Evolutionary conservation across 371 early-diverging fungal genomes (phyloP).

Genomic region (Circinella umbellata): DNA sequence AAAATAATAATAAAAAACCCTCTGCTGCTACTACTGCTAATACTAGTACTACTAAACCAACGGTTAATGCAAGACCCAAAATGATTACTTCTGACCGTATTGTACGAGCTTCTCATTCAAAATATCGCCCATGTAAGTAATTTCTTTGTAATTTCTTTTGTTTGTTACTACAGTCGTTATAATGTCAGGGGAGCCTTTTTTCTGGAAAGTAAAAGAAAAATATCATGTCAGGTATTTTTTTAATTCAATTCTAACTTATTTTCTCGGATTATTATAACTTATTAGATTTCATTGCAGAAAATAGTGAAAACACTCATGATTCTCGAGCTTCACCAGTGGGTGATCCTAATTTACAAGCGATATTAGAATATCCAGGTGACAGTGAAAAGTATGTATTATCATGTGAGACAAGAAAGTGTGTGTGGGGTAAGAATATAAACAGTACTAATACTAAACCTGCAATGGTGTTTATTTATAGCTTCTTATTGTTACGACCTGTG

Average conservation of each 20-base stretch:
- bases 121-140: conserved; percentile 55
- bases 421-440: too few species aligned
- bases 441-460: neutral
- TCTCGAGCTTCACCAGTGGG: conserved; percentile 40
- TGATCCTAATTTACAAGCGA: conserved; percentile 36
- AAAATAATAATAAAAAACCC: neutral
- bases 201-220: neutral
- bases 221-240: neutral
- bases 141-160: neutral
- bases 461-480: conserved; percentile 20
- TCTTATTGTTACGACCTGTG: conserved; percentile 45
- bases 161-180: neutral
- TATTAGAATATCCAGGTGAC: conserved; percentile 48
- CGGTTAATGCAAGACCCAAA: neutral
- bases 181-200: neutral
- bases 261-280: neutral
- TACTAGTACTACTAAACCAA: neutral
- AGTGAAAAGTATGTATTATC: conserved; percentile 38
- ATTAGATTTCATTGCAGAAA: conserved; percentile 19
- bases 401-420: too few species aligned
- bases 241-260: neutral
- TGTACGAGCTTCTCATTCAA: conserved; percentile 42
- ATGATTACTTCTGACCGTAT: conserved; percentile 56
- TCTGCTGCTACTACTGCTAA: neutral
- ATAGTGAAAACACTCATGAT: conserved; percentile 34